Percentiles rank a stretch among this genome's conserved stretches.
Evolutionary conservation across 2,329 filamentous ascomycete species (phyloP).

Genomic region (Dryadomyces quercus-mongolicae): DNA sequence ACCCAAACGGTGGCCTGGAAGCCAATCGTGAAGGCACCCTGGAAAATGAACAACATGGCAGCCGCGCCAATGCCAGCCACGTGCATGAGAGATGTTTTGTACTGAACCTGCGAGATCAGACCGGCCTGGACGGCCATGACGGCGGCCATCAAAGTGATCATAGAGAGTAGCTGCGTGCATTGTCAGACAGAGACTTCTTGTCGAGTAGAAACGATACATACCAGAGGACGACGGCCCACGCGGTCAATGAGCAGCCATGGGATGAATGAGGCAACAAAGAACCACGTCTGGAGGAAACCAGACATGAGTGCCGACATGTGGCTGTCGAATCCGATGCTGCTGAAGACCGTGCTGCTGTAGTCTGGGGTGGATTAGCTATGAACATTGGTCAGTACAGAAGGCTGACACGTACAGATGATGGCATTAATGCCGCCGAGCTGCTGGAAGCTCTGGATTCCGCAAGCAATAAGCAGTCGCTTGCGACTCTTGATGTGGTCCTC

Average conservation of each 20-base stretch:
- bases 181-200: no score
- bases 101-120: no score
- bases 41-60: constrained; percentile 36
- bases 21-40: constrained; percentile 40
- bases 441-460: background rate
- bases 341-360: constrained; percentile 23
- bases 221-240: constrained; percentile 56
- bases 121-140: no score
- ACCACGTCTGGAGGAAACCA: constrained; percentile 28
- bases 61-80: constrained; percentile 9
- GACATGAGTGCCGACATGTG: constrained; percentile 35
- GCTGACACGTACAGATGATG: constrained; percentile 22
- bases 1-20: constrained; percentile 46
- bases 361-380: no score
- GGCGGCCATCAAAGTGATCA: background rate
- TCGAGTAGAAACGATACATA: constrained; percentile 54
- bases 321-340: constrained; percentile 8
- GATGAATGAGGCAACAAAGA: constrained; percentile 11
- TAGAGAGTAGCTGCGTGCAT: constrained; percentile 56
- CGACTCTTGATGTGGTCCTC: background rate
- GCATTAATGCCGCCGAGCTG: constrained; percentile 17
- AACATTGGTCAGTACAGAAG: constrained; percentile 17
- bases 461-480: background rate
- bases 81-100: background rate
- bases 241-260: constrained; percentile 38